Evolutionary conservation across 139 green algal species (phyloP).

Genomic region (Cymbomonas tetramitiformis): DNA sequence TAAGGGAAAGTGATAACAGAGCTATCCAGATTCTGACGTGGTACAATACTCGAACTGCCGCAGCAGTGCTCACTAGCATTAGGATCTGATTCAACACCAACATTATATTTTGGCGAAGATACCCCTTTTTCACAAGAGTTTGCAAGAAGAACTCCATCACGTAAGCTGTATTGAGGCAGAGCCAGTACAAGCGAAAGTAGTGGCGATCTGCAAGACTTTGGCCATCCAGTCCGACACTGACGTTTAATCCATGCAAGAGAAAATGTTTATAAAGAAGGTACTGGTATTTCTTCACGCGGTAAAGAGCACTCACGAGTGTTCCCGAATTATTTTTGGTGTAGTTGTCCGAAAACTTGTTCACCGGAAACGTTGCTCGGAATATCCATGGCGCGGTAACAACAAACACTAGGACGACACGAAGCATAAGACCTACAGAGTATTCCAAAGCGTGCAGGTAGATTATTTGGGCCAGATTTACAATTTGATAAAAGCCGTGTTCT

Average conservation of each 20-base stretch:
- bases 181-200: conserved; percentile 13
- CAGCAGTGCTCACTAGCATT: conserved; percentile 1
- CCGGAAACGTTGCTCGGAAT: not conserved
- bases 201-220: not conserved
- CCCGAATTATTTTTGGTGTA: not conserved
- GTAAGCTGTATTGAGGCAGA: conserved; percentile 14
- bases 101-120: not conserved
- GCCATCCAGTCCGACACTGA: not conserved
- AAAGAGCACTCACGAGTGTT: conserved; percentile 1
- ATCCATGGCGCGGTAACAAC: not conserved
- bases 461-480: not conserved
- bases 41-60: not conserved
- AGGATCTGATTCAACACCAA: conserved; percentile 5
- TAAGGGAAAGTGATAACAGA: not conserved
- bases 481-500: conserved; percentile 15
- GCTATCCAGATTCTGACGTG: not conserved
- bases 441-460: not conserved
- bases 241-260: conserved; percentile 15
- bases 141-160: conserved; percentile 22
- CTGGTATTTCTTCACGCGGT: conserved; percentile 15
- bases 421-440: too few relatives aligned
- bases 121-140: conserved; percentile 3
- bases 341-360: conserved; percentile 11
- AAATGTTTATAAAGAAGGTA: conserved; percentile 19
- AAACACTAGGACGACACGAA: not conserved